Evolutionary conservation across 78 protist genomes (phyloP).

Genomic region (Dictyostelium capitatum): DNA sequence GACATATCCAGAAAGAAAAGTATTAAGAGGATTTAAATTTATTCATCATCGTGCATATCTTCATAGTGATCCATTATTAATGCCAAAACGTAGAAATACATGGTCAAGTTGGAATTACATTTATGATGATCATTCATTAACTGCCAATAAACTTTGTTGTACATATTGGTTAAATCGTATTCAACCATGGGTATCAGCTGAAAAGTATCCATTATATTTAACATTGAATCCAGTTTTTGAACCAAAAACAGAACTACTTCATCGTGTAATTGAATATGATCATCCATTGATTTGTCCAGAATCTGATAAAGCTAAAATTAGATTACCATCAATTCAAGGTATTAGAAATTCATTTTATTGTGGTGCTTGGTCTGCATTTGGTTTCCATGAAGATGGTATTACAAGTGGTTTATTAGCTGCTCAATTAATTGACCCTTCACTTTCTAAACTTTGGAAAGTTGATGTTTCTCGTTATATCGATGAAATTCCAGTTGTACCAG

Average conservation of each 20-base stretch:
- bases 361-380: slow-evolving; percentile 62
- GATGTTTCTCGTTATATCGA: slow-evolving; percentile 28
- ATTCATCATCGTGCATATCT: slow-evolving; percentile 32
- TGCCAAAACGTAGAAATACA: slow-evolving; percentile 35
- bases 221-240: slow-evolving; percentile 60
- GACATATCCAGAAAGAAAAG: slow-evolving; percentile 32
- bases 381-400: slow-evolving; percentile 77
- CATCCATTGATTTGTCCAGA: slow-evolving; percentile 43
- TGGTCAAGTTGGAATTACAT: slow-evolving; percentile 75
- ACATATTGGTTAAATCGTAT: slow-evolving; percentile 76
- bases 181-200: slow-evolving; percentile 56
- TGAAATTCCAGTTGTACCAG: neutral
- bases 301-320: neutral
- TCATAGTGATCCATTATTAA: slow-evolving; percentile 31
- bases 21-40: slow-evolving; percentile 21
- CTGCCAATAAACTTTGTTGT: slow-evolving; percentile 37
- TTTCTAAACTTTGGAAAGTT: slow-evolving; percentile 35
- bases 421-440: slow-evolving; percentile 35
- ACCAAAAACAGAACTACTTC: slow-evolving; percentile 6
- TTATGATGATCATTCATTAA: slow-evolving; percentile 26
- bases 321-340: slow-evolving; percentile 35
- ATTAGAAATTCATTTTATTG: slow-evolving; percentile 33
- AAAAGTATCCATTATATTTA: slow-evolving; percentile 39
- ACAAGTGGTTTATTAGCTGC: slow-evolving; percentile 56
- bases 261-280: slow-evolving; percentile 56